Base-by-base conservation (phyloP, 176 grass and related monocot genomes). In the Zizania latifolia region DNA sequence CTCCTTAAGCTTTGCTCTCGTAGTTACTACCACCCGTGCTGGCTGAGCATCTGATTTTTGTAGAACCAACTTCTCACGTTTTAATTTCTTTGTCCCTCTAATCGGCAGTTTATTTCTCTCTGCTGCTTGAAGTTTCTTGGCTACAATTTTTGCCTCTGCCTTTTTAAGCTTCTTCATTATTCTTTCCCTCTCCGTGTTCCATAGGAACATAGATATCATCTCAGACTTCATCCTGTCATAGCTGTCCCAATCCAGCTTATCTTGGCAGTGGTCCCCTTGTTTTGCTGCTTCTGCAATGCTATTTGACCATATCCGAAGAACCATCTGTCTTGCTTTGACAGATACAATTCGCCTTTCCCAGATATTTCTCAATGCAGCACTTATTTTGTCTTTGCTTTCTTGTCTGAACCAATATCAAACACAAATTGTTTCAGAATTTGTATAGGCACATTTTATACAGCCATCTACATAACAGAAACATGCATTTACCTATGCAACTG, bases 171-270 rank as follows among this genome's bases (percentile, higher is more conserved):
- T 88, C 38, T 56, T 86, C 9, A 77, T 64, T 75, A 77, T 65
- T 56, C 1, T 72, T 56, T 75, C 60, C 31, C 64, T 93, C 82
- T 59, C 80, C 76, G 82, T 81, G 38, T 41, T 69, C 75, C 63
- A 75, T 21, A 81, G 44, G 68, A 75, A 77, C 83, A 83, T 36
- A 37, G 54, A 82, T 72, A 76, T 13, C 65, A 88, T 82, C 79
- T 85, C 54, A 12, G 58, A 79, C 55, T 69, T 89, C 27, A 89
- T 91, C 78, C 82, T 93, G 29, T 76, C 75, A 59, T 90, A 97
- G 76, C 85, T 88, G 29, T 93, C 88, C 90, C 94, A 93, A 23
- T 89, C 75, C 60, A 97, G 68, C 74, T 71, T 83, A 67, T 55
- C 68, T 85, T 97, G 86, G 61, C 53, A 73, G 68, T 68, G 58